Conservation (phyloP, 208 protist genomes). For the Wallacemonas sp. region DNA sequence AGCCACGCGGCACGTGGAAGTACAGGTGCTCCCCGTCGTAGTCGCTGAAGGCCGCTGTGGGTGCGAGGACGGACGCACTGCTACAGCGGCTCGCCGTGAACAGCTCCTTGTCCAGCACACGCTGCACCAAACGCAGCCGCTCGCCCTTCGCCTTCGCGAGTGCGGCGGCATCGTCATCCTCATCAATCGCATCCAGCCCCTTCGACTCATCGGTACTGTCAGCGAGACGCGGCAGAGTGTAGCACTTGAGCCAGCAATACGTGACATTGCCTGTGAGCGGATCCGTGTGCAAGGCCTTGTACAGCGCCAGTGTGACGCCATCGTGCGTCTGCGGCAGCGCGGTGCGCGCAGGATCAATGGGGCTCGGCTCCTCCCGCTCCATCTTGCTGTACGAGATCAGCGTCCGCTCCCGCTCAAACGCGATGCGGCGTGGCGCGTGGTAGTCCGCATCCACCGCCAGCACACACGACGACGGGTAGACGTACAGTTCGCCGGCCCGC, state of each 20-base stretch:
- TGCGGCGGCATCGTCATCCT: not conserved
- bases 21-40: conserved; percentile 50
- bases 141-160: not conserved
- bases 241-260: conserved; percentile 70
- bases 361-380: conserved; percentile 47
- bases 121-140: conserved; percentile 22
- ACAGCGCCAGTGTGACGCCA: conserved; percentile 34
- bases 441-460: conserved; percentile 17
- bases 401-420: conserved; percentile 67
- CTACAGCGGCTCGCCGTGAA: conserved; percentile 33
- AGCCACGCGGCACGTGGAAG: conserved; percentile 62
- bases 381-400: conserved; percentile 61
- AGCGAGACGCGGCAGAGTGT: conserved; percentile 33
- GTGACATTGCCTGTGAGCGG: conserved; percentile 51
- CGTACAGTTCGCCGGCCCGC: conserved; percentile 29
- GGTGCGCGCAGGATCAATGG: conserved; percentile 35
- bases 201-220: not conserved
- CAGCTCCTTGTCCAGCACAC: conserved; percentile 50
- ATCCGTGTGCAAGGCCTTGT: conserved; percentile 56
- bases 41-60: conserved; percentile 51
- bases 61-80: conserved; percentile 38
- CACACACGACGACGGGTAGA: conserved; percentile 49
- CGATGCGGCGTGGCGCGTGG: conserved; percentile 35
- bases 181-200: conserved; percentile 8
- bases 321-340: conserved; percentile 4